phyloP scores from a whole-genome alignment of 805 yeast species.

The Scheffersomyces lignosus region DNA sequence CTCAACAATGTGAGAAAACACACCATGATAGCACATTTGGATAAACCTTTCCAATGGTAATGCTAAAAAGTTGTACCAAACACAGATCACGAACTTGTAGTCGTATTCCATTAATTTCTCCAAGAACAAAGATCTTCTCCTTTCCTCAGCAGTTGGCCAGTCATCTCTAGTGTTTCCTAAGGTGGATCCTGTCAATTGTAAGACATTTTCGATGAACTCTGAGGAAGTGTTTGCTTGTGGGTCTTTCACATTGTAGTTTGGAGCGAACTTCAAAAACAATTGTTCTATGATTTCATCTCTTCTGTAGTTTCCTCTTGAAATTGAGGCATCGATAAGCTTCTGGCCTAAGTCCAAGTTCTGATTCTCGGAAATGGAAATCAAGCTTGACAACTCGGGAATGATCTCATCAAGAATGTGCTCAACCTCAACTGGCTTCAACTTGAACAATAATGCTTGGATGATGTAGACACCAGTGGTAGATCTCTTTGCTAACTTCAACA shows the following conservation, averaged over 20 bases:
- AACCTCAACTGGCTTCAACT: constrained; percentile 62
- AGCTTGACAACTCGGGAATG: constrained; percentile 62
- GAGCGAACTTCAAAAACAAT: constrained; percentile 41
- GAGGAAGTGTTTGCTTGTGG: constrained; percentile 26
- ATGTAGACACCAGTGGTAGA: constrained; percentile 85
- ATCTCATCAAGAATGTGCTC: constrained; percentile 61
- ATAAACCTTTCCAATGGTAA: constrained; percentile 60
- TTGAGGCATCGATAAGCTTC: constrained; percentile 65
- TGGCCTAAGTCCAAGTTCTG: constrained; percentile 72
- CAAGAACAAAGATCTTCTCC: constrained; percentile 73
- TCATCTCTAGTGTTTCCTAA: constrained; percentile 80
- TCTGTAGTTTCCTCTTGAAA: constrained; percentile 54
- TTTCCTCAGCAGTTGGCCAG: constrained; percentile 91
- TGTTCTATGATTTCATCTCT: constrained; percentile 57
- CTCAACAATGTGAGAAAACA: constrained; percentile 87
- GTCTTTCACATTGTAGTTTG: constrained; percentile 29
- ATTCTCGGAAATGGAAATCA: constrained; percentile 49
- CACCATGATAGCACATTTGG: constrained; percentile 85
- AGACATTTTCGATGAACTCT: constrained; percentile 65
- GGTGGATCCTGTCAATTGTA: constrained; percentile 67
- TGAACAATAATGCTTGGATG: constrained; percentile 66
- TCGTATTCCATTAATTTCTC: constrained; percentile 75
- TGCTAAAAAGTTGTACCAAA: constrained; percentile 59
- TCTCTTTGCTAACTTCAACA: constrained; percentile 72
- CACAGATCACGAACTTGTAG: constrained; percentile 53